Evolutionary conservation across 345 rosid genomes (phyloP).

Genomic region (Pugionium dolabratum): DNA sequence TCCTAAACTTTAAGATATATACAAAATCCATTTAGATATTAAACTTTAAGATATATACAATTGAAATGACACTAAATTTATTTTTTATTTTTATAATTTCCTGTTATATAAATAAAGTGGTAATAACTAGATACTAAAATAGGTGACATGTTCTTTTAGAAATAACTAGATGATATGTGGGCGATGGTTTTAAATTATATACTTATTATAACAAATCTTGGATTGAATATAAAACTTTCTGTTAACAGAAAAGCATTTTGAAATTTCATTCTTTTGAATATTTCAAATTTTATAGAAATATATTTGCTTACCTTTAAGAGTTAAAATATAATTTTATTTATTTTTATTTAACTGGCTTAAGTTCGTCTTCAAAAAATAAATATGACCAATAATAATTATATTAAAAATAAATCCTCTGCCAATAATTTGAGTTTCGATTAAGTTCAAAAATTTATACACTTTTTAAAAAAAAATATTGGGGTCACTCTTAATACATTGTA

Average conservation of each 20-base stretch:
- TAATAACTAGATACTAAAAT: too few species aligned
- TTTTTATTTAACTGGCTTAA: background rate
- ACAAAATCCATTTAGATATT: too few species aligned
- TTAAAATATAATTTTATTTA: background rate
- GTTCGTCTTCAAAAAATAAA: background rate
- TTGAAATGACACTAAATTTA: too few species aligned
- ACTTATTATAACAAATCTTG: background rate
- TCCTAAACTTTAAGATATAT: too few species aligned
- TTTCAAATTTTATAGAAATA: background rate
- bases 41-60: too few species aligned
- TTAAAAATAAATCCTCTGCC: too few species aligned
- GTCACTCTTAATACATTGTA: constrained; percentile 4
- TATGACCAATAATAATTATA: background rate
- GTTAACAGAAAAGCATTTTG: background rate
- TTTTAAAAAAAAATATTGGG: background rate
- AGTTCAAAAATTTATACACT: too few species aligned
- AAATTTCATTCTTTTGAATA: background rate
- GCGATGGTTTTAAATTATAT: too few species aligned
- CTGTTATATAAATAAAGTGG: too few species aligned
- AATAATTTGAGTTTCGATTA: too few species aligned
- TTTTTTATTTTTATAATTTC: too few species aligned
- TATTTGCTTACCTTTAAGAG: background rate
- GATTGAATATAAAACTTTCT: background rate
- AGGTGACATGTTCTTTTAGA: background rate
- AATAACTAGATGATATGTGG: background rate